Evolutionary conservation across 2,329 filamentous ascomycete genomes (phyloP).

Genomic region (Alternaria novae-zelandiae): DNA sequence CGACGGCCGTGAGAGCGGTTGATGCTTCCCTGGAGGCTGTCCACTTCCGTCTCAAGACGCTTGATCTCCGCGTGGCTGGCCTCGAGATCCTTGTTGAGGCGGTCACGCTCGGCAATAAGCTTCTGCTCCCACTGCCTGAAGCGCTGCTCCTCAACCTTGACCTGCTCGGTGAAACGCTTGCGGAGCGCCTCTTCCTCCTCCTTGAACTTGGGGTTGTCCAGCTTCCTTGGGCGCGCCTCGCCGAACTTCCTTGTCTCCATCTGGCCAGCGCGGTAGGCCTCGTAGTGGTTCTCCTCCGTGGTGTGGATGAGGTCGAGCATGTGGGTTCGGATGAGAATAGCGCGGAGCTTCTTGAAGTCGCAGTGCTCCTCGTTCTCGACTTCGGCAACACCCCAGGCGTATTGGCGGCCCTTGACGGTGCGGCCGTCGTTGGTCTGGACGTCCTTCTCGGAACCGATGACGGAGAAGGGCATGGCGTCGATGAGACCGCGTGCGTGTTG

Average conservation of each 20-base stretch:
- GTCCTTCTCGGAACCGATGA: conserved; percentile 99
- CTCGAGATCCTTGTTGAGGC: conserved; percentile 99
- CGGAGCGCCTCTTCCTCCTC: conserved; percentile 98
- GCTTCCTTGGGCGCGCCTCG: conserved; percentile 93
- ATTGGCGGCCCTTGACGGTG: conserved; percentile 98
- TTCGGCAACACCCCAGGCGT: conserved; percentile 98
- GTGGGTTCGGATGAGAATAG: conserved; percentile 97
- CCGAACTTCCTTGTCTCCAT: conserved; percentile 99
- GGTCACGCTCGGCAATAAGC: conserved; percentile 97
- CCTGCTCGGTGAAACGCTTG: conserved; percentile 99
- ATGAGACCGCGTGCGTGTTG: conserved; percentile 94
- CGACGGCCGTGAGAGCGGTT: conserved; percentile 92
- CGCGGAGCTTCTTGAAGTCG: conserved; percentile 99
- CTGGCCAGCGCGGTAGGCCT: conserved; percentile 97
- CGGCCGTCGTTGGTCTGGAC: conserved; percentile 95
- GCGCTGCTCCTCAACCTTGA: conserved; percentile 99
- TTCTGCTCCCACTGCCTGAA: conserved; percentile 99
- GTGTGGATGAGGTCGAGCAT: conserved; percentile 99
- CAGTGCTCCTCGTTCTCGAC: conserved; percentile 99
- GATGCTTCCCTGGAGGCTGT: conserved; percentile 87
- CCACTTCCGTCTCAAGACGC: conserved; percentile 88
- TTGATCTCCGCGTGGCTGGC: conserved; percentile 92
- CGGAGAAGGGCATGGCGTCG: conserved; percentile 97
- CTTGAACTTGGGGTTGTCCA: conserved; percentile 99
- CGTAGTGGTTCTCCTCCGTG: conserved; percentile 98